Base-by-base conservation (phyloP, 1,284 basidiomycete species). In the Marasmius sp. region DNA sequence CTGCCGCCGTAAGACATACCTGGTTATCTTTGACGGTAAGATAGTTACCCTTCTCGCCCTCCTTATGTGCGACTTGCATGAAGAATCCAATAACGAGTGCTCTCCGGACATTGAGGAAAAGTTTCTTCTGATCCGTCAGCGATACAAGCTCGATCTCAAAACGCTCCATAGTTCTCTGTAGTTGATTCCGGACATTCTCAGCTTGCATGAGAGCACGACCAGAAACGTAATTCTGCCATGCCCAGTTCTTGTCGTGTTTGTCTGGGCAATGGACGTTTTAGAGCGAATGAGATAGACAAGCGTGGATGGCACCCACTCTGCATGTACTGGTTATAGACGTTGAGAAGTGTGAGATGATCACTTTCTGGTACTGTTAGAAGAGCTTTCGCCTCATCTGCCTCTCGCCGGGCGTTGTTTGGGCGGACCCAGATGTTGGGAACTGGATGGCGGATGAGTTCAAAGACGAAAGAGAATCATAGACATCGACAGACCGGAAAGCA, bases 41-140 rank as follows among this genome's bases (percentile, higher is more conserved):
- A 74, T 96, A 96, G 62, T 80, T 84, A 2, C 87, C 87, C 79
- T 94, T 95, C 70, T 94, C 92, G n/a, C 94, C 94, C 71, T 95
- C 93, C 74, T 94, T 94, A 76, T 98, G 95, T 6, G 96, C 97
- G 8, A 97, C 89, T 74, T 98, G 97, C 97, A 98, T 98, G 79
- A 99, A 99, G 83, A 95, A 99, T 0, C 96, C 97, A 71, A 91
- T 93, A 0, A 94, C 91, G 50, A 99, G 81, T 1, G 92, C 90
- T 75, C 91, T 89, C 36, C 94, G 87, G 63, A 99, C 90, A 69
- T 92, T 91, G 62, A 79, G 71, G 77, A 88, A 93, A 71, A 94
- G 87, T 70, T 89, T 92, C 72, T 86, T 86, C 74, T 92, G 87
- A 70, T 98, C 92, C 1, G 78, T 74, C 1, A 90, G 86, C n/a